Evolutionary conservation across 257 asterid species (phyloP), one percentile per base, ranked within the genome.

Genomic region (Solanum clarkiae): DNA sequence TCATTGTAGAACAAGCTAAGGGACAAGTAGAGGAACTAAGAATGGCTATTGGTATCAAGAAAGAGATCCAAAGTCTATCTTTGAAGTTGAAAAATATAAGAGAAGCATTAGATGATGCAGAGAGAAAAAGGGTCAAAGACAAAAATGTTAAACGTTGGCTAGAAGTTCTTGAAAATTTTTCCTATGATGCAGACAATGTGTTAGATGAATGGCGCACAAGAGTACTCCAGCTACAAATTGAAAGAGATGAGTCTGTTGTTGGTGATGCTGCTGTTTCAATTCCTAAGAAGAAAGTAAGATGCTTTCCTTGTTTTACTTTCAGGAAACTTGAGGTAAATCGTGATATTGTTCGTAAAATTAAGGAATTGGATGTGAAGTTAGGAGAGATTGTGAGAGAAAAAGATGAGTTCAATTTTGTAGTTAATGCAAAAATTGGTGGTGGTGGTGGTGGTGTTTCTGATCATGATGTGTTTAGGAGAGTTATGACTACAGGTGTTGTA

Each of bases 161-260:
- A 26, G 66, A 86, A 44, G 62, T n/a, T 70, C 81, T 86, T 55
- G 49, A 84, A 70, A 59, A 20, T 14, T 71, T 65, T 26, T 84
- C 84, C 11, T 87, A 87, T 66, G 87, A 87, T 14, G 77, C 82
- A 55, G 89, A 87, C 2, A 83, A 57, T 17, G 87, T 80, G 7
- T 57, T 87, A 45, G 87, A 87, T 15, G 87, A 87, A 47, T 84
- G 87, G 85, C 70, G 42, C 40, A 80, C 86, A 17, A 18, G 51
- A 36, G 20, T 26, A 20, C 54, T 83, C 51, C 63, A n/a, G 24
- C 47, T 42, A 26, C n/a, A 80, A 26, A 26, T 47, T 54, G 47
- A 56, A 29, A 74, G 45, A 60, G 7, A 68, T 47, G 83, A 84
- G 14, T 57, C 69, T 40, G 53, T 1, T 18, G 7, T 1, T 42